These are phyloP conservation scores for Phyllostachys edulis DNA, from an alignment of 176 grass and related monocot species.

Conservation along the genomic window DNA sequence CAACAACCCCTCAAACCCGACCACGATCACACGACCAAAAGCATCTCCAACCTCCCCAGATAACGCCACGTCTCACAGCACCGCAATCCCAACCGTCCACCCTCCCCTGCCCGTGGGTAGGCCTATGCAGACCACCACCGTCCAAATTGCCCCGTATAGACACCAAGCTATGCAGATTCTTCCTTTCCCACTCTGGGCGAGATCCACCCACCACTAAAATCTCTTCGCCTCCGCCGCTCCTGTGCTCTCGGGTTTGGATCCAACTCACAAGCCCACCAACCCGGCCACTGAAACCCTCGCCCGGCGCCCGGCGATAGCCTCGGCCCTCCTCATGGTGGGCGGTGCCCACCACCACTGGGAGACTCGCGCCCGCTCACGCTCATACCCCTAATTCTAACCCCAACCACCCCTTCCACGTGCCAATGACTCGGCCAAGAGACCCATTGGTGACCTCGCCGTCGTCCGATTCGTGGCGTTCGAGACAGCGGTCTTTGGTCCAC, in stretches of 20 bases:
- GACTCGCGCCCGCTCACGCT: slow-evolving; percentile 34
- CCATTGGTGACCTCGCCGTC: not conserved
- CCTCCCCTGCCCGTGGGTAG: not conserved
- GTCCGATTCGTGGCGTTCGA: slow-evolving; percentile 32
- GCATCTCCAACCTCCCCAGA: not conserved
- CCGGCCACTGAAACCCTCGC: slow-evolving; percentile 30
- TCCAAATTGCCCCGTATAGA: not conserved
- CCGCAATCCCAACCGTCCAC: not conserved
- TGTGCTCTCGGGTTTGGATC: slow-evolving; percentile 34
- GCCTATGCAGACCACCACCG: not conserved
- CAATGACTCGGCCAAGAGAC: slow-evolving; percentile 10
- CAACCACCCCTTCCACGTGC: slow-evolving; percentile 19
- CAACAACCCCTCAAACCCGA: not conserved
- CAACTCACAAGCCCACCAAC: slow-evolving; percentile 22
- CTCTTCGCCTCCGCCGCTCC: not conserved
- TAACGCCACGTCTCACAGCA: not conserved
- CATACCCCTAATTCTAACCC: slow-evolving; percentile 53
- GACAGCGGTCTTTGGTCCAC: slow-evolving; percentile 32
- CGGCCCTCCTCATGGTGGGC: slow-evolving; percentile 58
- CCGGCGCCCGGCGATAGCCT: slow-evolving; percentile 64
- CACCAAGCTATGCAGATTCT: not conserved
- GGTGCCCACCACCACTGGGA: slow-evolving; percentile 52
- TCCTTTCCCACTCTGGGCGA: not conserved
- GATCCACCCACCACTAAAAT: slow-evolving; percentile 1
- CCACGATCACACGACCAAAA: not conserved